phyloP scores from a whole-genome alignment of 2,329 filamentous ascomycete species.

The Ophiostoma sp. region DNA sequence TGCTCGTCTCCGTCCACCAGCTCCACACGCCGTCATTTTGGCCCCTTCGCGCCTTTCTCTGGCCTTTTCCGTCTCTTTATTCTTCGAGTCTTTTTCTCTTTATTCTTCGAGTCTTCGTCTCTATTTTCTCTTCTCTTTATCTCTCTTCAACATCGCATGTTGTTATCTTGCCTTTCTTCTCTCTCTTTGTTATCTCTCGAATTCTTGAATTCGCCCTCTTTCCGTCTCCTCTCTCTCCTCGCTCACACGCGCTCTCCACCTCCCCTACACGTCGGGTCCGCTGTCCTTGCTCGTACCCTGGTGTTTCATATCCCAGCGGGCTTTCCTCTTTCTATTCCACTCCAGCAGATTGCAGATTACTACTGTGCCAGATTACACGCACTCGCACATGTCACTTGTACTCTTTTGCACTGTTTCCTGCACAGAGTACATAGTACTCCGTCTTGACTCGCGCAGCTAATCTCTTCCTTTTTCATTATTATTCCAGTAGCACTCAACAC shows the following conservation, averaged over 20 bases:
- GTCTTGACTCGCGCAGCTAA: no score
- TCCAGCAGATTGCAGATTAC: slow-evolving; percentile 13
- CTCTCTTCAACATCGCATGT: background rate
- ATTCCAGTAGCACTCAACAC: background rate
- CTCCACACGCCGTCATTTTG: slow-evolving; percentile 21
- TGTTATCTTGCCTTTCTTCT: background rate
- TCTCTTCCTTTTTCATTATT: no score
- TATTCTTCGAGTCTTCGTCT: background rate
- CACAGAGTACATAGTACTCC: no score
- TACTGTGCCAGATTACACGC: background rate
- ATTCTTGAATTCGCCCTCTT: background rate
- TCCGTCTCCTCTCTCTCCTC: background rate
- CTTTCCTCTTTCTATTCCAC: slow-evolving; percentile 18
- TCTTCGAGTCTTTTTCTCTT: background rate
- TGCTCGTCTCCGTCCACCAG: background rate
- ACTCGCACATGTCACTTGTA: background rate
- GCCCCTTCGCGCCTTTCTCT: slow-evolving; percentile 5
- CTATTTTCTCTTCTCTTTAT: background rate
- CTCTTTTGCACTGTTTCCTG: background rate
- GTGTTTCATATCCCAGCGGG: slow-evolving; percentile 22
- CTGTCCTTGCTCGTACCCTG: slow-evolving; percentile 19
- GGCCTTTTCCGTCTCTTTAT: background rate
- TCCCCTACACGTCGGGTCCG: slow-evolving; percentile 12
- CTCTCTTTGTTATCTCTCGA: background rate
- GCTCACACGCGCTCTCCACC: slow-evolving; percentile 11